Evolutionary conservation across 768 basidiomycete genomes (phyloP), one percentile per base, ranked within the genome.

Genomic region (Mycena alexandri): DNA sequence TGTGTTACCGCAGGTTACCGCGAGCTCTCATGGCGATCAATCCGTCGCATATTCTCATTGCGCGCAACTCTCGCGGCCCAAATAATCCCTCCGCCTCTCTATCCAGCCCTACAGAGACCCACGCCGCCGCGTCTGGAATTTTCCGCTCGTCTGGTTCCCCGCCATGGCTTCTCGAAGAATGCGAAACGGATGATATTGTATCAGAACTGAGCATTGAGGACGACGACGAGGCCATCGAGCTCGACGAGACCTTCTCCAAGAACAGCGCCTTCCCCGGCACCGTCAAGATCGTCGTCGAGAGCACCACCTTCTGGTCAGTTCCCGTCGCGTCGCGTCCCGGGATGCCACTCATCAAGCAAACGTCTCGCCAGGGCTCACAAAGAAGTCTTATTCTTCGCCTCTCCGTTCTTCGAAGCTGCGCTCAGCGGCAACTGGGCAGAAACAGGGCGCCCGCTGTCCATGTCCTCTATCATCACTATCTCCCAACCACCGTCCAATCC

Each of bases 351-450:
- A 55, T 43, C 34, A 17, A 41, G 41, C 34, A 46, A 43, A 50
- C 50, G 43, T 24, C 5, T n/a, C 25, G 43, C 50, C 74, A 95
- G 93, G 93, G 91, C 92, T 0, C 95, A 97, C 80, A 95, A 94
- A 77, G 95, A 96, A 75, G 88, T 97, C 33, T 81, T 97, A 8
- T 92, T 90, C 79, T 97, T 95, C 75, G 92, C 95, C 5, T 96
- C 94, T n/a, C 94, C 95, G 0, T 97, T 97, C 84, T 97, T 97
- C 77, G 91, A 96, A 78, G 94, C 93, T 19, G 91, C 94, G 11
- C 82, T 97, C 52, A 93, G 93, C 72, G 95, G 95, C 10, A 88
- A 93, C 74, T 97, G 95, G 95, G 92, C 93, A 14, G 95, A 97
- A 80, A 96, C 91, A 8, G 92, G 90, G 38, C 85, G 92, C 43